Percentiles rank a stretch among this genome's conserved stretches.
Evolutionary conservation across 345 rosid genomes (phyloP).

Genomic region (Pistacia vera): DNA sequence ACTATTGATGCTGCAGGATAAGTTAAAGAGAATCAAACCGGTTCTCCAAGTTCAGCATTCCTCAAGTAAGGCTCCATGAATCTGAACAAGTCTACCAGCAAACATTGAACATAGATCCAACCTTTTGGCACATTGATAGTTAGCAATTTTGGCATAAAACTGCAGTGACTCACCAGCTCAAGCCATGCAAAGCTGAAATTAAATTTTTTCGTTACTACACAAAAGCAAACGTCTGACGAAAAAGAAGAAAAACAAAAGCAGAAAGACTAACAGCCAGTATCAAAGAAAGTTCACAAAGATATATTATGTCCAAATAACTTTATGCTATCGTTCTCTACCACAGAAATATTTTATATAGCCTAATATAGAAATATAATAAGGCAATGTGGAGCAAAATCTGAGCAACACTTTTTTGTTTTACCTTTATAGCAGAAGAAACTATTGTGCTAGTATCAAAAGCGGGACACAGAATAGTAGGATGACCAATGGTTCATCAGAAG

Average conservation of each 20-base stretch:
- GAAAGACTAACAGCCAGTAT: too few species aligned
- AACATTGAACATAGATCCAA: slow-evolving; percentile 37
- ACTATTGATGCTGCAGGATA: too few species aligned
- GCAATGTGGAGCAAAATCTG: neutral
- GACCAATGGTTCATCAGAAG: too few species aligned
- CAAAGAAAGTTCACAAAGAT: neutral
- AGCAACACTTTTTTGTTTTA: neutral
- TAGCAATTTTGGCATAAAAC: slow-evolving; percentile 47
- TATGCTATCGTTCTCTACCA: neutral
- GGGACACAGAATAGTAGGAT: too few species aligned
- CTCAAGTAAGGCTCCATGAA: slow-evolving; percentile 46
- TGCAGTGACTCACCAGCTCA: slow-evolving; percentile 41
- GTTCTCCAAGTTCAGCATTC: slow-evolving; percentile 36
- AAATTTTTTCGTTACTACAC: neutral
- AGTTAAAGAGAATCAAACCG: slow-evolving; percentile 23
- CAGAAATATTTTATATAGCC: neutral
- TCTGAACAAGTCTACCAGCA: slow-evolving; percentile 44
- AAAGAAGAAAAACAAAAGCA: neutral
- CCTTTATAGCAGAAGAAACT: too few species aligned
- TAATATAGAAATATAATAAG: neutral
- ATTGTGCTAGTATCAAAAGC: too few species aligned
- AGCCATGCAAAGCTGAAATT: slow-evolving; percentile 47
- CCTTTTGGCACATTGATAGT: slow-evolving; percentile 35
- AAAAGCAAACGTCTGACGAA: neutral
- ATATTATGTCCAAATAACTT: neutral